Evolutionary conservation across 1,284 basidiomycete species (phyloP).

Genomic region (Tetrapyrgos nigripes): DNA sequence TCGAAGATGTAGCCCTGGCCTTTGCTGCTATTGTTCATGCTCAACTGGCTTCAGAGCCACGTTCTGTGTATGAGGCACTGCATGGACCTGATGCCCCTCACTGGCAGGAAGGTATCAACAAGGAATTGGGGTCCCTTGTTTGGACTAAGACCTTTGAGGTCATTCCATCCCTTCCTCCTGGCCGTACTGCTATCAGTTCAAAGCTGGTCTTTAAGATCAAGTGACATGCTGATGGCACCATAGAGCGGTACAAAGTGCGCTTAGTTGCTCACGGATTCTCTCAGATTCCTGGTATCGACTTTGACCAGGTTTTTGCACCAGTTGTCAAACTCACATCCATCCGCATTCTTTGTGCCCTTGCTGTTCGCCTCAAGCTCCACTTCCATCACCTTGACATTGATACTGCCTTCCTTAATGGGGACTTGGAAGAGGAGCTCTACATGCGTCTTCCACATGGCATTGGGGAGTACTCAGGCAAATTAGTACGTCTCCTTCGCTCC

Average conservation of each 20-base stretch:
- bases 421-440: slow-evolving; percentile 39
- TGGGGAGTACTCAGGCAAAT: slow-evolving; percentile 19
- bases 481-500: slow-evolving; percentile 21
- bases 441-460: slow-evolving; percentile 38
- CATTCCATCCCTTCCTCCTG: too few relatives aligned
- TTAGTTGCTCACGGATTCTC: slow-evolving; percentile 24
- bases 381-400: slow-evolving; percentile 38
- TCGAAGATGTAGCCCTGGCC: neutral
- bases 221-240: slow-evolving; percentile 12
- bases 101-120: neutral
- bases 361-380: slow-evolving; percentile 26
- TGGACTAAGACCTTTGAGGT: too few relatives aligned
- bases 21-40: neutral
- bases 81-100: neutral
- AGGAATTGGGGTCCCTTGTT: neutral
- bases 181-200: slow-evolving; percentile 15
- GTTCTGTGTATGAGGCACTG: neutral
- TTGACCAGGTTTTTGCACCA: slow-evolving; percentile 21
- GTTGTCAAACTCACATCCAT: slow-evolving; percentile 17
- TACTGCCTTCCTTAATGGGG: slow-evolving; percentile 41
- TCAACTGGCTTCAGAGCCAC: neutral
- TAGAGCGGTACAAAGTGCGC: slow-evolving; percentile 15
- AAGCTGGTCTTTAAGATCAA: slow-evolving; percentile 34
- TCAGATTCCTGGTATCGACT: slow-evolving; percentile 18
- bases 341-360: slow-evolving; percentile 28